phyloP scores from a whole-genome alignment of 257 asterid species.

The Echium plantagineum region DNA sequence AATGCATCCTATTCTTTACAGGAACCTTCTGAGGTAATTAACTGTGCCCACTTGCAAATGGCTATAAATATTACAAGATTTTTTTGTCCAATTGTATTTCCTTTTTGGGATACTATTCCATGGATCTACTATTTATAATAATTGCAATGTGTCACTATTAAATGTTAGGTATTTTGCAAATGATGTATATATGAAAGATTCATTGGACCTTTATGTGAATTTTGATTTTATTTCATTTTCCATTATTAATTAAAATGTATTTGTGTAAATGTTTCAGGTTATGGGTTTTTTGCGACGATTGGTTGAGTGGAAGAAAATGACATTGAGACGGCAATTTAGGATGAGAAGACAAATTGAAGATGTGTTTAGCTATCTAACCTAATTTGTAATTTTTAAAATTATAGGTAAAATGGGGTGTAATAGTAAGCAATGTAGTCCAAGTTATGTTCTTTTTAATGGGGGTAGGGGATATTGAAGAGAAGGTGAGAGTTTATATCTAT shows the following conservation, averaged over 20 bases:
- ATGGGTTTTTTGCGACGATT: slow-evolving; percentile 62
- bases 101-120: background rate
- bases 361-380: slow-evolving; percentile 26
- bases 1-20: slow-evolving; percentile 73
- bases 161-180: no score
- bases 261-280: slow-evolving; percentile 27
- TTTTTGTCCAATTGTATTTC: background rate
- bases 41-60: background rate
- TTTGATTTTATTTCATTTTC: no score
- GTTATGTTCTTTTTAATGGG: no score
- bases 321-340: slow-evolving; percentile 28
- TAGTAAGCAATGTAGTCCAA: no score
- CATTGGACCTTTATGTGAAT: no score
- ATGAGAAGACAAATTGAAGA: slow-evolving; percentile 35
- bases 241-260: no score
- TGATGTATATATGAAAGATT: no score
- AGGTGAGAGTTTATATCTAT: no score
- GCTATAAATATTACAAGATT: background rate
- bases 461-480: no score
- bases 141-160: no score
- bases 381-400: no score
- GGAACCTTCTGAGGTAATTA: slow-evolving; percentile 75
- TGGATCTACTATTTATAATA: no score
- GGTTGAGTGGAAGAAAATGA: slow-evolving; percentile 52
- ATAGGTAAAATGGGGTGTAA: background rate